These are phyloP conservation scores for Citrus inodora DNA, from an alignment of 345 rosid genomes.

Conservation along the genomic window DNA sequence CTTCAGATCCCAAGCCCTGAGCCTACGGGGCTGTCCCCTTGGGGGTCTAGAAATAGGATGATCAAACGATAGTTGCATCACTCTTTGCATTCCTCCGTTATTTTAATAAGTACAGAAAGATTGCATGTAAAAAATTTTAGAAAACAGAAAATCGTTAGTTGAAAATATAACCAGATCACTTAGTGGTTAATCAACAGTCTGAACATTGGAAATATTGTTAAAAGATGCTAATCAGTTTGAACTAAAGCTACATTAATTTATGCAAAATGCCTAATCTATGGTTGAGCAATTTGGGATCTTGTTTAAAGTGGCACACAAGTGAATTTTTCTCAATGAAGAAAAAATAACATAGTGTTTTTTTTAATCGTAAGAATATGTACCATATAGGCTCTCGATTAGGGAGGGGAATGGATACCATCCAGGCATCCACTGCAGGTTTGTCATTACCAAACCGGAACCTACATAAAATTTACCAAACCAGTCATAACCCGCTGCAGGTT, in stretches of 20 bases:
- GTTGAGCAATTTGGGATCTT: neutral
- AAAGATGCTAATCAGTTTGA: neutral
- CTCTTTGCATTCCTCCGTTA: slow-evolving; percentile 74
- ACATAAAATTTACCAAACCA: no score
- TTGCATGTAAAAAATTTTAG: neutral
- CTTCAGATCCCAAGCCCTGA: no score
- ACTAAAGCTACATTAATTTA: neutral
- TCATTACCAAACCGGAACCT: no score
- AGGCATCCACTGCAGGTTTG: no score
- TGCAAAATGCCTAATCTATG: neutral
- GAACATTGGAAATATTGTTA: neutral
- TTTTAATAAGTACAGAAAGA: slow-evolving; percentile 29
- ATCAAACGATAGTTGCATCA: neutral
- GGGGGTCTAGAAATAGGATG: neutral
- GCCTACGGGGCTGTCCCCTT: no score
- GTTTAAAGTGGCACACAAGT: neutral
- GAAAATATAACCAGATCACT: neutral
- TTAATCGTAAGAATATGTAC: neutral
- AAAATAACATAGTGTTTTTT: neutral
- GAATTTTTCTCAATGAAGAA: neutral
- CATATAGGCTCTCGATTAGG: neutral
- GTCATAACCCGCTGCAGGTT: no score
- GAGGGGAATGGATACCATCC: no score
- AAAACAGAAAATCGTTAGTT: neutral
- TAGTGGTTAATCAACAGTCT: neutral